These are phyloP conservation scores for Penicillium pancosmium DNA, from an alignment of 495 filamentous ascomycete genomes.

Conservation along the genomic window DNA sequence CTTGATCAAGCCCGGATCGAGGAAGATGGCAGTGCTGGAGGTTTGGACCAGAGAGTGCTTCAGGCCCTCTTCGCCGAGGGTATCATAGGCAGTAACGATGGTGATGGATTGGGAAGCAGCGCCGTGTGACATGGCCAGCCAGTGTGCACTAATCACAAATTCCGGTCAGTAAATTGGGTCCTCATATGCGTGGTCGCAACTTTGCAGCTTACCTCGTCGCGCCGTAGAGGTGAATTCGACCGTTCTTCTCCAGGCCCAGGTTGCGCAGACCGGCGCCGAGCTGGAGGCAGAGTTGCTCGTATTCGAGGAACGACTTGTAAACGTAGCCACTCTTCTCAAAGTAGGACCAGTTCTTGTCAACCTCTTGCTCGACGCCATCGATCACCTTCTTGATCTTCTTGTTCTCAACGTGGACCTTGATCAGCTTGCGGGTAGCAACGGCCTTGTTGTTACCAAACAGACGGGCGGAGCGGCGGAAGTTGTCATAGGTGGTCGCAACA, in stretches of 20 bases:
- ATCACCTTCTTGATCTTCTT: constrained; percentile 98
- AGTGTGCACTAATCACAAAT: constrained; percentile 58
- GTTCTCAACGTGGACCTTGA: constrained; percentile 85
- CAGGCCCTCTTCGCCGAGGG: constrained; percentile 89
- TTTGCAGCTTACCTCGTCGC: constrained; percentile 64
- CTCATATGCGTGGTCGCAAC: neutral
- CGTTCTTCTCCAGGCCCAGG: constrained; percentile 71
- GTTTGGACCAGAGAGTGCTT: constrained; percentile 91
- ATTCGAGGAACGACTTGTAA: constrained; percentile 87
- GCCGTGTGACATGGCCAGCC: constrained; percentile 75
- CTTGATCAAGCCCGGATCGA: constrained; percentile 80
- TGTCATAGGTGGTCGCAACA: constrained; percentile 83
- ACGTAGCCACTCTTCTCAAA: constrained; percentile 90
- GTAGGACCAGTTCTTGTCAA: constrained; percentile 95
- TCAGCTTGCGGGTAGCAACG: constrained; percentile 75
- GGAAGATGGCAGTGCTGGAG: constrained; percentile 82
- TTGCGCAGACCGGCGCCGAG: constrained; percentile 78
- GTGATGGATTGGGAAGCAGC: constrained; percentile 89
- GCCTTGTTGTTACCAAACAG: constrained; percentile 90
- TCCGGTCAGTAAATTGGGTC: constrained; percentile 7
- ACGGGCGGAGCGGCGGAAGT: constrained; percentile 73
- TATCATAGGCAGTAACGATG: constrained; percentile 98
- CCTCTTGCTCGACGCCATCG: constrained; percentile 84
- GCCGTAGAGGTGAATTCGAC: constrained; percentile 86
- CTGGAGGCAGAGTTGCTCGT: constrained; percentile 73